Percentiles rank a stretch among this genome's conserved stretches.
Conservation (phyloP, 2,329 filamentous ascomycete species). For the Aspergillus carbonarius region DNA sequence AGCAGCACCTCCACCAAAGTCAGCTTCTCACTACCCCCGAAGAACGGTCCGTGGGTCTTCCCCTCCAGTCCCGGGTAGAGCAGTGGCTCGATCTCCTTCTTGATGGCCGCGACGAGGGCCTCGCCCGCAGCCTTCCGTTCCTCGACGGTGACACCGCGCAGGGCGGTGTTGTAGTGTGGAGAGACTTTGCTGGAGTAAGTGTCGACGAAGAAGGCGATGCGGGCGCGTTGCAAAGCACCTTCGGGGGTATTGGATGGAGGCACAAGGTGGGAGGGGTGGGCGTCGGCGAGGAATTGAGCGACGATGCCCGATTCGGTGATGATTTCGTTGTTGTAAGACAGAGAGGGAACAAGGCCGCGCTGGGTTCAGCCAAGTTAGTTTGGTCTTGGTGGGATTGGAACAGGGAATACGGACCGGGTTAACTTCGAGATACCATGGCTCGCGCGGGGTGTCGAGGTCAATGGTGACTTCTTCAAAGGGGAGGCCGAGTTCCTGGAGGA, state of each 20-base stretch:
- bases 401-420: constrained; percentile 59
- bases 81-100: constrained; percentile 73
- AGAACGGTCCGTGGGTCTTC: constrained; percentile 54
- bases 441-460: constrained; percentile 67
- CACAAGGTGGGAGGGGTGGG: constrained; percentile 66
- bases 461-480: constrained; percentile 71
- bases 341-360: constrained; percentile 70
- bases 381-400: not conserved
- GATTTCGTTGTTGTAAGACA: constrained; percentile 68
- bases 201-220: constrained; percentile 70
- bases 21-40: constrained; percentile 62
- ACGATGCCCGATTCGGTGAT: constrained; percentile 73
- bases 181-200: constrained; percentile 65
- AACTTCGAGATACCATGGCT: constrained; percentile 70
- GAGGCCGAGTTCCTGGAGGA: constrained; percentile 64
- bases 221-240: constrained; percentile 62
- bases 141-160: constrained; percentile 49
- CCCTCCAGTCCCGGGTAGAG: constrained; percentile 47
- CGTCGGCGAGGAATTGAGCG: constrained; percentile 69
- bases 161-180: constrained; percentile 46
- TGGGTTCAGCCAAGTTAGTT: constrained; percentile 20
- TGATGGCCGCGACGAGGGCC: constrained; percentile 56
- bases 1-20: constrained; percentile 67
- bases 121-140: constrained; percentile 52
- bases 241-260: constrained; percentile 54